These are phyloP conservation scores for Bipolaris zeicola DNA, from an alignment of 2,329 filamentous ascomycete species.

Conservation along the genomic window DNA sequence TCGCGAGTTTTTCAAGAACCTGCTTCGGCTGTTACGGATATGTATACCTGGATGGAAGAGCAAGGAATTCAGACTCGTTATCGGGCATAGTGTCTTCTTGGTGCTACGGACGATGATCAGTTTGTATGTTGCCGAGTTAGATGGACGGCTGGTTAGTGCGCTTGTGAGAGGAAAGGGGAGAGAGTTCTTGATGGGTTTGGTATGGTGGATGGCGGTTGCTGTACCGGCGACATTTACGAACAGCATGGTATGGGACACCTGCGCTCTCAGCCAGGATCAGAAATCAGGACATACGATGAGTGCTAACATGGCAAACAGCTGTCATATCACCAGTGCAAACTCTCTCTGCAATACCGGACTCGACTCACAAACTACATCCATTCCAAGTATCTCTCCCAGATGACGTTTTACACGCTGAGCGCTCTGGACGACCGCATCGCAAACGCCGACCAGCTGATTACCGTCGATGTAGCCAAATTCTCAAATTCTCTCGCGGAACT, in stretches of 20 bases:
- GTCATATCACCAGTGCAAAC: slow-evolving; percentile 94
- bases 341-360: slow-evolving; percentile 90
- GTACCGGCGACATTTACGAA: slow-evolving; percentile 97
- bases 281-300: neutral
- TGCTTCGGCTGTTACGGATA: slow-evolving; percentile 80
- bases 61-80: slow-evolving; percentile 82
- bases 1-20: slow-evolving; percentile 78
- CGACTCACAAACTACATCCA: slow-evolving; percentile 94
- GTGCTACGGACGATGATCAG: slow-evolving; percentile 90
- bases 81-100: slow-evolving; percentile 92
- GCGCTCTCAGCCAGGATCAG: neutral
- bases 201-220: slow-evolving; percentile 99
- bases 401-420: slow-evolving; percentile 97
- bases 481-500: slow-evolving; percentile 92
- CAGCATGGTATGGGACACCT: slow-evolving; percentile 75
- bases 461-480: slow-evolving; percentile 95
- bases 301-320: slow-evolving; percentile 61
- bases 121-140: slow-evolving; percentile 93
- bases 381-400: slow-evolving; percentile 92
- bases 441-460: slow-evolving; percentile 96
- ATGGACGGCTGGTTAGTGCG: slow-evolving; percentile 89
- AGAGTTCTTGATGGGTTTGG: slow-evolving; percentile 84
- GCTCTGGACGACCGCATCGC: slow-evolving; percentile 97
- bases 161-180: slow-evolving; percentile 88
- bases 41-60: slow-evolving; percentile 89